phyloP scores from a whole-genome alignment of 2,329 filamentous ascomycete genomes.

The Trichoderma arundinaceum region DNA sequence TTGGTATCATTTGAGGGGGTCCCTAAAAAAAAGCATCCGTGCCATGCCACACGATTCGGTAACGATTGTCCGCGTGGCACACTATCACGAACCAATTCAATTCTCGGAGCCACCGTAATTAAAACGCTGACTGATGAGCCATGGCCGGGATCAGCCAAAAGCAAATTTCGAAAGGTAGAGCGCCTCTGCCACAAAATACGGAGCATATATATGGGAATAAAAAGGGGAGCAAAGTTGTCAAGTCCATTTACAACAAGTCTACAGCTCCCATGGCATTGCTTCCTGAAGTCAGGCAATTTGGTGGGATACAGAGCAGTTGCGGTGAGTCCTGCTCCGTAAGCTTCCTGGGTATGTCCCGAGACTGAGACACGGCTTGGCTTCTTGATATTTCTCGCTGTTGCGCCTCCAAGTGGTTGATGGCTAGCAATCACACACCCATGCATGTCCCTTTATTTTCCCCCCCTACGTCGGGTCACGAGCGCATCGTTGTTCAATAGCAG shows the following conservation, averaged over 20 bases:
- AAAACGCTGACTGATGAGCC: background rate
- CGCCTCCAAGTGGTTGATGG: background rate
- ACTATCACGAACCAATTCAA: slow-evolving; percentile 11
- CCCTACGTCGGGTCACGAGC: slow-evolving; percentile 10
- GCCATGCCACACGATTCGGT: slow-evolving; percentile 1
- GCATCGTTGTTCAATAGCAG: background rate
- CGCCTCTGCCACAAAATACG: too few relatives aligned
- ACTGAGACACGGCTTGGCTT: background rate
- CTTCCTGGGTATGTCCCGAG: background rate
- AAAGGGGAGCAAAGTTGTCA: background rate
- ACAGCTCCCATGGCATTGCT: background rate
- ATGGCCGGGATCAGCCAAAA: background rate
- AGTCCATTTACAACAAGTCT: background rate
- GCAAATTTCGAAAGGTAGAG: background rate
- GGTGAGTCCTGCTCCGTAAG: background rate
- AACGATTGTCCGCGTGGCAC: slow-evolving; percentile 12
- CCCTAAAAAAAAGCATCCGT: too few relatives aligned
- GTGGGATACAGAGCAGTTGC: background rate
- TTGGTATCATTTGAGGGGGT: too few relatives aligned
- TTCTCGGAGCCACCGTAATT: slow-evolving; percentile 13
- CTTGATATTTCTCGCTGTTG: slow-evolving; percentile 2
- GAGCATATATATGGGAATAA: too few relatives aligned
- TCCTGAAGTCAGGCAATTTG: background rate
- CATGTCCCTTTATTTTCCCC: background rate
- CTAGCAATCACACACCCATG: background rate